A percentile compares a stretch with the other conserved stretches of the same genome.
phyloP scores from a whole-genome alignment of 2,329 filamentous ascomycete species.

The Alternaria panax region DNA sequence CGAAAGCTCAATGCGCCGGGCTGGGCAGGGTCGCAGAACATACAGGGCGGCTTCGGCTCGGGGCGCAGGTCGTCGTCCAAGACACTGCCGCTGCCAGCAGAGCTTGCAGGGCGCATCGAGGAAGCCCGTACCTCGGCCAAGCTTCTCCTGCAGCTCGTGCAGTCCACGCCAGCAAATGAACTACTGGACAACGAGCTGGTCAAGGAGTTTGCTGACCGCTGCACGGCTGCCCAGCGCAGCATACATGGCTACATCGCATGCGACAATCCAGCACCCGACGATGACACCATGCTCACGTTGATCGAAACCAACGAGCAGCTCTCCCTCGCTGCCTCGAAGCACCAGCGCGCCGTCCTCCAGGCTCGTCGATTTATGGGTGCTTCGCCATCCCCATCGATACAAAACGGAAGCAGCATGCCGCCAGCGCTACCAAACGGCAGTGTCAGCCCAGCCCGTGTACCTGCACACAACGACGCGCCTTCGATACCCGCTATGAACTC shows the following conservation, averaged over 20 bases:
- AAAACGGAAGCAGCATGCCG: conserved; percentile 12
- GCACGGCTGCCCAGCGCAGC: conserved; percentile 78
- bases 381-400: conserved; percentile 30
- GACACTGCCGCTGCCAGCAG: conserved; percentile 69
- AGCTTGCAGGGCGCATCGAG: conserved; percentile 83
- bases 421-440: not conserved
- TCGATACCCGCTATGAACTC: conserved; percentile 27
- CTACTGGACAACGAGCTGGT: conserved; percentile 85
- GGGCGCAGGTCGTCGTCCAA: conserved; percentile 28
- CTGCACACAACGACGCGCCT: conserved; percentile 26
- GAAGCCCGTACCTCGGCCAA: conserved; percentile 91
- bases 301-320: conserved; percentile 96
- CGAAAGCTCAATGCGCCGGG: conserved; percentile 56
- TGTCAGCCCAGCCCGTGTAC: conserved; percentile 17
- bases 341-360: conserved; percentile 77
- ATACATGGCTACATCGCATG: conserved; percentile 86
- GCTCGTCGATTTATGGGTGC: conserved; percentile 58
- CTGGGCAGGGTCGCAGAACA: conserved; percentile 40
- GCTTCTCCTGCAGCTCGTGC: conserved; percentile 88
- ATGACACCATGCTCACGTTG: conserved; percentile 89
- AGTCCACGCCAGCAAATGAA: conserved; percentile 80
- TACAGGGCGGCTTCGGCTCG: conserved; percentile 30
- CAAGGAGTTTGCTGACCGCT: conserved; percentile 89
- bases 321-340: conserved; percentile 79
- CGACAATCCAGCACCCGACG: conserved; percentile 81